Evolutionary conservation across 1,139 yeast species (phyloP), one percentile per base, ranked within the genome.

Genomic region (Magnusiomyces magnusii): DNA sequence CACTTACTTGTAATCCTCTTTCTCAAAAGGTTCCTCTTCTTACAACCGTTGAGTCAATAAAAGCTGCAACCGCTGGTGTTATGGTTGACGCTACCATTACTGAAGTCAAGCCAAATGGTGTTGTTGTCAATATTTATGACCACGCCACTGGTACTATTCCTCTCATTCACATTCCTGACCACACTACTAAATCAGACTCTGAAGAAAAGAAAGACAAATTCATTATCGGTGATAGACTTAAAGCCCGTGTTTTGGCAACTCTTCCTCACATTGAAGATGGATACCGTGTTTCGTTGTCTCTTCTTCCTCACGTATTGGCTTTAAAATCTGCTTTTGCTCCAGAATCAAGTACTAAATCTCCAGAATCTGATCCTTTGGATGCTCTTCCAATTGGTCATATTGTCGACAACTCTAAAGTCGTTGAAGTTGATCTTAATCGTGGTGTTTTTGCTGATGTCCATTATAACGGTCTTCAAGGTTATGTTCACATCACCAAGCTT

Each of bases 31-130:
- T 69, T 27, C 71, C 78, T 2, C 69, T 78, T 24, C 74, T 86
- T 9, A 67, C 83, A 17, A 74, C 86, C 3, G 83, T 88, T 42
- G 77, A 88, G 0, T 82, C 93, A 3, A 76, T 89, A 27, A 95
- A 88, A 65, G 82, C 96, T 2, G 79, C 92, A 44, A 80, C 87
- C 52, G 96, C 99, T 1, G 99, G 99, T 66, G 80, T 84, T 63
- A 69, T 86, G 23, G 90, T 92, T 3, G 90, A 88, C 63, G 88
- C 92, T 3, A 74, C 86, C 47, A 81, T 92, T 42, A 78, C 86
- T 34, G 84, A 83, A 21, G 80, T 85, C 9, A 72, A 80, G 41
- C 71, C 76, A n/a, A 74, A 80, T 49, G 98, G 97, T 63, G 62
- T 77, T 54, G 72, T 76, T 19, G 76, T 82, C 59, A 86, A 84